Percentiles rank a stretch among this genome's conserved stretches.
phyloP scores from a whole-genome alignment of 75 land plant species.

The Gnetum montanum region DNA sequence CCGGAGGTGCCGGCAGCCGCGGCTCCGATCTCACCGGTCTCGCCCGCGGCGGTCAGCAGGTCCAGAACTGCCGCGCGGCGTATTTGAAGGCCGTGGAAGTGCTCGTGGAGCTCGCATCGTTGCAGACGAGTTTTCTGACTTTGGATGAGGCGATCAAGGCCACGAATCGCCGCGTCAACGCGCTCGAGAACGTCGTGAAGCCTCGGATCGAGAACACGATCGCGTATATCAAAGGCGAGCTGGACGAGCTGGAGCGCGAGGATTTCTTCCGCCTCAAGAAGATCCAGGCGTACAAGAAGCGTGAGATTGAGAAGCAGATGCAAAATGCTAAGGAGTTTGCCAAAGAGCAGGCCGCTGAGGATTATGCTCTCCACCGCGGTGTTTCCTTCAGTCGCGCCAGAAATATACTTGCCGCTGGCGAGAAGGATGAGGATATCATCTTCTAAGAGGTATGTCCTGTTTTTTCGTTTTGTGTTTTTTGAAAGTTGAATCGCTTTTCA shows the following conservation, averaged over 20 bases:
- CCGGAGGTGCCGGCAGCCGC: constrained; percentile 19
- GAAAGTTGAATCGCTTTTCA: no score
- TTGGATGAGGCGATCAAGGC: constrained; percentile 94
- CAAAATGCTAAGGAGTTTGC: constrained; percentile 29
- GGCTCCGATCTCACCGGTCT: constrained; percentile 79
- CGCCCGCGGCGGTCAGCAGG: constrained; percentile 86
- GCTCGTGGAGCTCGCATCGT: constrained; percentile 89
- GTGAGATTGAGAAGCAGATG: constrained; percentile 66
- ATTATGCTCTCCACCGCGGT: constrained; percentile 37
- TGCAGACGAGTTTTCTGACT: constrained; percentile 86
- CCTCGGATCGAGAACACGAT: constrained; percentile 89
- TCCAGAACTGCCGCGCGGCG: constrained; percentile 74
- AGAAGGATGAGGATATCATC: constrained; percentile 58
- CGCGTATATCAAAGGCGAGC: constrained; percentile 79
- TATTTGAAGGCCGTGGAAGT: constrained; percentile 79
- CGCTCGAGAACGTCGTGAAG: constrained; percentile 90
- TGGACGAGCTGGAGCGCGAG: constrained; percentile 92
- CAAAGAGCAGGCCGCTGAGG: constrained; percentile 36
- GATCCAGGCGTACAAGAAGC: constrained; percentile 86
- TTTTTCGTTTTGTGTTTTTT: no score
- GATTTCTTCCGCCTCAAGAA: constrained; percentile 92
- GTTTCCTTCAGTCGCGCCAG: constrained; percentile 28
- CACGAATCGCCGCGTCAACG: constrained; percentile 90
- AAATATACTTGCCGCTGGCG: constrained; percentile 31
- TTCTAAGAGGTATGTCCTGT: constrained; percentile 22